Evolutionary conservation across 106 monocot species (phyloP).

Genomic region (Iris macrosiphon): DNA sequence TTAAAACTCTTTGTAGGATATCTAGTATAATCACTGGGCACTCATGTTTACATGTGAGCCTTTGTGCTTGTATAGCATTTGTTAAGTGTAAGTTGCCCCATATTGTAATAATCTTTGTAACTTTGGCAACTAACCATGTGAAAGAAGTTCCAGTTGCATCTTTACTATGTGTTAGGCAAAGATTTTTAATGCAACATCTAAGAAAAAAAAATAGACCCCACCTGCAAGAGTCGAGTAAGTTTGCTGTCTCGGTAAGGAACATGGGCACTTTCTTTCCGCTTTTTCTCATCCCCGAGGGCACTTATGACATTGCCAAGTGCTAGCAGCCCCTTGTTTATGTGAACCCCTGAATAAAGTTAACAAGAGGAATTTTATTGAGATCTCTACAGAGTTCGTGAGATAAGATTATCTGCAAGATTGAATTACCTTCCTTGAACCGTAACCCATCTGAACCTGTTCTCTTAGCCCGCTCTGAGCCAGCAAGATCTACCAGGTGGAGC

Average conservation of each 20-base stretch:
- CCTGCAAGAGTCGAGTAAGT: constrained; percentile 94
- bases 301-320: constrained; percentile 99
- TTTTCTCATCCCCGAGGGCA: constrained; percentile 98
- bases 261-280: constrained; percentile 89
- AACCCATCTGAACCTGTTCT: constrained; percentile 95
- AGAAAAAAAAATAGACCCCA: constrained; percentile 11
- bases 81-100: no score
- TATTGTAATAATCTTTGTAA: no score
- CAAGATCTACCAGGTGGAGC: constrained; percentile 97
- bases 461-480: constrained; percentile 97
- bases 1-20: no score
- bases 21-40: no score
- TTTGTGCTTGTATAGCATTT: no score
- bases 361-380: neutral
- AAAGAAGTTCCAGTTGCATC: no score
- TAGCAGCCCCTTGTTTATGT: constrained; percentile 95
- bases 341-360: constrained; percentile 64
- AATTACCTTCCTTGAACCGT: constrained; percentile 94
- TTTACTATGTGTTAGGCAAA: no score
- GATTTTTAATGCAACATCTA: no score
- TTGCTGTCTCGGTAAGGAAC: constrained; percentile 99
- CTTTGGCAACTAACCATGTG: no score
- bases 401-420: no score
- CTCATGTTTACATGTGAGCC: no score
- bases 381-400: no score